A percentile compares a stretch with the other conserved stretches of the same genome.
phyloP scores from a whole-genome alignment of 176 grass and related monocot species.

The Thinopyrum elongatum region DNA sequence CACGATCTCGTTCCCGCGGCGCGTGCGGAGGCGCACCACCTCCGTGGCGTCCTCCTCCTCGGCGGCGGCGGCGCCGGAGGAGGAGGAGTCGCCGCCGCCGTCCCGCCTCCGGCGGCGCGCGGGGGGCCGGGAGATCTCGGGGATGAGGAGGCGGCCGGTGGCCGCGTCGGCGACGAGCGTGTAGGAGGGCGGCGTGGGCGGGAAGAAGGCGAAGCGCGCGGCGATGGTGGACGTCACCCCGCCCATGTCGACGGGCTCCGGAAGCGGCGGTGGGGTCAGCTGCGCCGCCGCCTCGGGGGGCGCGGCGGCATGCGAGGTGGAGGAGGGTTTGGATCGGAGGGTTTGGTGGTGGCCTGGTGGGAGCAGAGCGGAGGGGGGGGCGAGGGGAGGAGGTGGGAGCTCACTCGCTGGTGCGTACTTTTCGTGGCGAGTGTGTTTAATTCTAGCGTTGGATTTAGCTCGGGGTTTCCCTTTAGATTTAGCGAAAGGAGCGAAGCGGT shows the following conservation, averaged over 20 bases:
- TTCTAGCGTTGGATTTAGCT: slow-evolving; percentile 17
- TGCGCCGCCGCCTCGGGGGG: slow-evolving; percentile 30
- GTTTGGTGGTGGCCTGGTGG: slow-evolving; percentile 24
- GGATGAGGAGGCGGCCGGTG: slow-evolving; percentile 66
- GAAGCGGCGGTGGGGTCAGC: background rate
- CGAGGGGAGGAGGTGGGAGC: slow-evolving; percentile 21
- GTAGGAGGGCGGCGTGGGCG: slow-evolving; percentile 87
- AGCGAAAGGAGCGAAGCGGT: slow-evolving; percentile 28
- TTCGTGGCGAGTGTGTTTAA: background rate
- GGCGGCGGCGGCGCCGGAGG: background rate
- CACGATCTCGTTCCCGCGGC: slow-evolving; percentile 69
- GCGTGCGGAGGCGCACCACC: slow-evolving; percentile 58
- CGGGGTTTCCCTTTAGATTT: slow-evolving; percentile 21
- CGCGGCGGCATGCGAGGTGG: slow-evolving; percentile 35
- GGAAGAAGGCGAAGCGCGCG: slow-evolving; percentile 92
- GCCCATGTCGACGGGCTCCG: slow-evolving; percentile 50
- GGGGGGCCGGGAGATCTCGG: slow-evolving; percentile 51
- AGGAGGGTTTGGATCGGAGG: slow-evolving; percentile 44
- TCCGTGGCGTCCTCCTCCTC: slow-evolving; percentile 44
- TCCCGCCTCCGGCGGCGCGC: slow-evolving; percentile 42
- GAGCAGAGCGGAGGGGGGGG: background rate
- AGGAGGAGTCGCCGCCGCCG: slow-evolving; percentile 23
- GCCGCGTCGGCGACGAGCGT: slow-evolving; percentile 54
- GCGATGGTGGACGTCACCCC: slow-evolving; percentile 88
- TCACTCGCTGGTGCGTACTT: slow-evolving; percentile 22